Base-by-base conservation (phyloP, 257 asterid species). In the Gentiana macrophylla region DNA sequence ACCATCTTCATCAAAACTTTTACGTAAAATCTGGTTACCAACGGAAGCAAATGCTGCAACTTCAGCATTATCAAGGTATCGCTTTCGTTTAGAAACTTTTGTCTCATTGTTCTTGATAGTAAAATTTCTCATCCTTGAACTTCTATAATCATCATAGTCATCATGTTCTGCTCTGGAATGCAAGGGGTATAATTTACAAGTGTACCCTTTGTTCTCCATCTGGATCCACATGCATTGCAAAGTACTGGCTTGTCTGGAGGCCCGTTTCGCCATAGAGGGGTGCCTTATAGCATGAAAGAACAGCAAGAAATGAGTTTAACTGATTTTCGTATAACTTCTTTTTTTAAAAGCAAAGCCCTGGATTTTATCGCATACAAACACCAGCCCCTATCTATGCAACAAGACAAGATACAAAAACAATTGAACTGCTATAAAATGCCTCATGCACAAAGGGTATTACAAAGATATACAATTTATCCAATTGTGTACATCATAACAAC, bases 181-280 rank as follows among this genome's bases (percentile, higher is more conserved):
- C 52, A 92, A 63, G 99, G 99, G 43, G 95, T 86, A 64, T 92
- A 92, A 74, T 92, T 92, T 46, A 68, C 86, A 57, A 92, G 76
- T 36, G 95, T 81, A 32, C 99, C 99, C 75, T 92, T 92, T 11
- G 99, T 92, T 74, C 99, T 79, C 99, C 99, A 92, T 56, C 99
- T 69, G 45, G 99, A 92, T 55, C 99, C 99, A 80, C 99, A 92
- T 43, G 99, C 99, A 79, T 92, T 92, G 77, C 99, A 92, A 36
- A 92, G 91, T 32, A 92, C 80, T 37, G 99, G 99, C 84, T 92
- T 92, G 80, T 88, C 99, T 0, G 99, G 95, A 41, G 99, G 99
- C 65, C 99, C 99, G 52, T 92, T 92, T 50, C 99, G 94, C 99
- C 99, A 92, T 52, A 92, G 93, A 35, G 99, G 99, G 49, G 99